Evolutionary conservation across 2,329 filamentous ascomycete species (phyloP), one percentile per base, ranked within the genome.

Genomic region (Emmonsiellopsis sp.): DNA sequence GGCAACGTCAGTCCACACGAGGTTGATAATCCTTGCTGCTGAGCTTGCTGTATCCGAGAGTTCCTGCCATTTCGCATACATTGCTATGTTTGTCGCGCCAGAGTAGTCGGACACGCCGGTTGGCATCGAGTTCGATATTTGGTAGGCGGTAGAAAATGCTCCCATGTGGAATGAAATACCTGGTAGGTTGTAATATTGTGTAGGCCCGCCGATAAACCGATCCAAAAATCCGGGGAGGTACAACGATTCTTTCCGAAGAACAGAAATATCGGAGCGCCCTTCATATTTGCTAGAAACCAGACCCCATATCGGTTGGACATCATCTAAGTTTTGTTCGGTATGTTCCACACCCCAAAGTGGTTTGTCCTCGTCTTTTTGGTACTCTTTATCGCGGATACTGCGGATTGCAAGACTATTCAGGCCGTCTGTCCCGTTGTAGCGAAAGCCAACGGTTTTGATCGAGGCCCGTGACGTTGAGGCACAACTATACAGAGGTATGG

Each of bases 371-470:
- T 68, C 57, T 30, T 59, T 57, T 1, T 58, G 9, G 49, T 75
- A 76, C 2, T 49, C 50, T 56, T 76, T 76, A 1, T 68, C 61
- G 11, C 52, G 50, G 7, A 77, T 60, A 8, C 61, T 58, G 1
- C 58, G 58, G 2, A 77, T 63, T 1, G 57, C 57, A 0, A 78
- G 60, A 2, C 62, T 62, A 8, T 62, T 58, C 0, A 78, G 55
- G 6, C 60, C 64, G 10, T 65, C 58, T 0, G 72, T 74, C 2
- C 69, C 70, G 55, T 78, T 78, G 57, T 65, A 69, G 2, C 61
- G 56, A 55, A 79, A 77, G 0, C 62, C 61, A 6, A 76, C 73
- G 0, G 69, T 73, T 57, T 78, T 78, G 53, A 79, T 66, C 1
- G 65, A 69, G 2, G 75, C 75, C 48, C 70, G 70, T 3, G 71